These are phyloP conservation scores for Allium sativum DNA, from an alignment of 106 monocot genomes.

Conservation along the genomic window DNA sequence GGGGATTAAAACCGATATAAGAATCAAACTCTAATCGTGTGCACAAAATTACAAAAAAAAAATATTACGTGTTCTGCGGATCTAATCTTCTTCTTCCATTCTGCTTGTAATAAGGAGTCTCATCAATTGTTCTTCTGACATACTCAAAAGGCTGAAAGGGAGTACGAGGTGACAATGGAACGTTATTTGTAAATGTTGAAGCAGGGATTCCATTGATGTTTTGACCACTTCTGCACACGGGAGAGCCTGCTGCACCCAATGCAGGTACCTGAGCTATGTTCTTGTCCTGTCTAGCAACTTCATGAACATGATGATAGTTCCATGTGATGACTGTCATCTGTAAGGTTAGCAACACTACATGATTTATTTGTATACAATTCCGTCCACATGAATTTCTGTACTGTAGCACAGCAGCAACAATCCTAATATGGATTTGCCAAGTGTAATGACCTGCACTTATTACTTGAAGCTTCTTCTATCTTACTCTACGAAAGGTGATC, in stretches of 20 bases:
- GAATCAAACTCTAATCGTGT: too few species aligned
- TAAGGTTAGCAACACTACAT: too few species aligned
- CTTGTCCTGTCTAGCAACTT: conserved; percentile 45
- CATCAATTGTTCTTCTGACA: conserved; percentile 77
- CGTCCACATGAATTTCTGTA: too few species aligned
- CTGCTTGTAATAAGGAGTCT: conserved; percentile 80
- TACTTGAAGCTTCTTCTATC: conserved; percentile 91
- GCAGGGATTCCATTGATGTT: background rate
- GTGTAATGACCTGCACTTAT: conserved; percentile 95
- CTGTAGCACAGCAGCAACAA: conserved; percentile 23
- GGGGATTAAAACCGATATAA: too few species aligned
- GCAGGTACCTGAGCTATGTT: conserved; percentile 9
- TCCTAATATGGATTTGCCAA: conserved; percentile 65
- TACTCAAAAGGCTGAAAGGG: conserved; percentile 81
- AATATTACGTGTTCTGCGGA: conserved; percentile 72
- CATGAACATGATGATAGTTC: conserved; percentile 42
- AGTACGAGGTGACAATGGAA: conserved; percentile 33
- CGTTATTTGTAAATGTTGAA: background rate
- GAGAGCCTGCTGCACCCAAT: conserved; percentile 4
- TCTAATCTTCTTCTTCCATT: conserved; percentile 54
- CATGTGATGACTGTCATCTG: too few species aligned
- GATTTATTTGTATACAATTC: too few species aligned
- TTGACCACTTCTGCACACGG: background rate
- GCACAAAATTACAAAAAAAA: background rate
- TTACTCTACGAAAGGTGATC: conserved; percentile 81